These are phyloP conservation scores for Trichoderma guizhouense DNA, from an alignment of 2,329 filamentous ascomycete genomes.

Conservation along the genomic window DNA sequence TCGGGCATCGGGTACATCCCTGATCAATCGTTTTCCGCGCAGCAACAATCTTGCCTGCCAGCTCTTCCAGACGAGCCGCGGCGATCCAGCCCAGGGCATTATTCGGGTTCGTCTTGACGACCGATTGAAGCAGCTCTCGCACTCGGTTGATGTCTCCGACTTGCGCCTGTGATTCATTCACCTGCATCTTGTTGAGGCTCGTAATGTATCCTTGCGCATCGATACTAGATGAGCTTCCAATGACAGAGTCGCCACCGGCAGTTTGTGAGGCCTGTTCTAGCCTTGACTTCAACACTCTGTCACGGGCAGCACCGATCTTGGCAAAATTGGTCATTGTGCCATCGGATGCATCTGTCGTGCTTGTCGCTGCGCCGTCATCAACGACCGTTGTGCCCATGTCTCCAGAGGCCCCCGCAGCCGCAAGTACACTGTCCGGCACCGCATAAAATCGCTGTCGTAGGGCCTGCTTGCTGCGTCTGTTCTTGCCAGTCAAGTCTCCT, in stretches of 20 bases:
- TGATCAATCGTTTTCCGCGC: conserved; percentile 84
- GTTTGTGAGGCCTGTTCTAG: conserved; percentile 82
- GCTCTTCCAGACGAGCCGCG: conserved; percentile 84
- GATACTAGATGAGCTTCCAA: conserved; percentile 83
- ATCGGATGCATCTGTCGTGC: conserved; percentile 53
- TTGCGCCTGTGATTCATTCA: conserved; percentile 74
- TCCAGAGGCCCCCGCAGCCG: conserved; percentile 73
- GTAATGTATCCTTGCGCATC: conserved; percentile 96
- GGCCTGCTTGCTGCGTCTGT: conserved; percentile 79
- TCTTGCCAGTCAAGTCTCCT: conserved; percentile 93
- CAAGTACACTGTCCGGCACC: conserved; percentile 92
- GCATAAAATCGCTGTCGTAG: conserved; percentile 86
- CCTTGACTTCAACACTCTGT: conserved; percentile 93
- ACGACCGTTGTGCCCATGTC: conserved; percentile 87
- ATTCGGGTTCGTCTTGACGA: conserved; percentile 94
- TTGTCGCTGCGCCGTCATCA: conserved; percentile 63
- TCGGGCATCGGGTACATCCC: conserved; percentile 87
- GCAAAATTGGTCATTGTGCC: conserved; percentile 98
- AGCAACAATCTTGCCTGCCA: conserved; percentile 86
- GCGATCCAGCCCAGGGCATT: conserved; percentile 97
- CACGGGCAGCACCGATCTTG: conserved; percentile 90
- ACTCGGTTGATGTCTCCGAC: conserved; percentile 96
- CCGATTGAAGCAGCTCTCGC: conserved; percentile 86
- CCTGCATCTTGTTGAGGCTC: conserved; percentile 76
- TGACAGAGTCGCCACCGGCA: conserved; percentile 60